A percentile compares a stretch with the other conserved stretches of the same genome.
These are phyloP conservation scores for Penicillium brasilianum DNA, from an alignment of 2,329 filamentous ascomycete genomes.

Conservation along the genomic window DNA sequence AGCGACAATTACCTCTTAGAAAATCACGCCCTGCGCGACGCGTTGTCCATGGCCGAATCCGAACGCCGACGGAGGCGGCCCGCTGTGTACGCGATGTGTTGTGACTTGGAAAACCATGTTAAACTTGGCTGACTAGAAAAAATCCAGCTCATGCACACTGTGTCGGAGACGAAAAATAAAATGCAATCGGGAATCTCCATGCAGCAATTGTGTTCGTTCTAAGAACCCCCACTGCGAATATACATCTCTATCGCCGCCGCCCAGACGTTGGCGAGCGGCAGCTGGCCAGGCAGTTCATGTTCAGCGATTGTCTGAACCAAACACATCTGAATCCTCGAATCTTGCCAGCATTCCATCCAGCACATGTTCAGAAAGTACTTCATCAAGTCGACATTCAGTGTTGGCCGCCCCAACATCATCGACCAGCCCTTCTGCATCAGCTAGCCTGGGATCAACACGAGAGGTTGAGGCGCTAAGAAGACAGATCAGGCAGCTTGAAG, in stretches of 20 bases:
- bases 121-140: constrained; percentile 15
- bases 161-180: constrained; percentile 66
- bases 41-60: constrained; percentile 31
- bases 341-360: background rate
- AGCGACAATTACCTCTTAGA: too few relatives aligned
- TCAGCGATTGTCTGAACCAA: background rate
- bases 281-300: background rate
- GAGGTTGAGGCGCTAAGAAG: constrained; percentile 48
- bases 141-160: constrained; percentile 57
- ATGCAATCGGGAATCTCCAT: constrained; percentile 65
- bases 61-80: constrained; percentile 50
- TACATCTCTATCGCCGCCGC: constrained; percentile 17
- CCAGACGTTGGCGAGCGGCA: constrained; percentile 11
- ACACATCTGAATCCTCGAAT: background rate
- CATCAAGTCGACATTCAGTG: constrained; percentile 16
- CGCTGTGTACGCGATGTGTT: constrained; percentile 48
- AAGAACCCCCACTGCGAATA: constrained; percentile 34
- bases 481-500: constrained; percentile 53
- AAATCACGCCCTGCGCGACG: background rate
- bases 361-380: constrained; percentile 13
- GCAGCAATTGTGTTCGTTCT: constrained; percentile 61
- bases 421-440: constrained; percentile 30
- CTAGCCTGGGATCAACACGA: constrained; percentile 28
- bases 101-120: too few relatives aligned
- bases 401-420: constrained; percentile 15